Evolutionary conservation across 2,329 filamentous ascomycete species (phyloP), one percentile per base, ranked within the genome.

Genomic region (Fusarium kyushuense): DNA sequence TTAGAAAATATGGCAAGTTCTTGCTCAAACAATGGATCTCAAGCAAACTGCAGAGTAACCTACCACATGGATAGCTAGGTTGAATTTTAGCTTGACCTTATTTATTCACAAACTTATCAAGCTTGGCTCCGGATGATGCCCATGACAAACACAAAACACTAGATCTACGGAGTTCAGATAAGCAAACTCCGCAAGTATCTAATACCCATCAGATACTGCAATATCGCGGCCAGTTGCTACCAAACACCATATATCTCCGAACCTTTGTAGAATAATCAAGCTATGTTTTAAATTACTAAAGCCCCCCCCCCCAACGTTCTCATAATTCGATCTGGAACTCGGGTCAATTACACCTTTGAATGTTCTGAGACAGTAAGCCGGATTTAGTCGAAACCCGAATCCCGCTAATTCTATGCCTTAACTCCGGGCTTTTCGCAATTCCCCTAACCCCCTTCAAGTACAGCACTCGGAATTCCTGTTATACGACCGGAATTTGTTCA

Each of bases 401-500:
- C 21, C 61, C 61, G 61, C 3, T n/a, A 1, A 14, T 11, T n/a
- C 41, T 33, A 47, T 38, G 30, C 53, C 43, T 30, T 62, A 68
- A 70, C 45, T 57, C 63, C 69, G 57, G 25, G n/a, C 25, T 46
- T 7, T 40, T 63, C 12, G 14, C 30, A 23, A 57, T 59, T 46
- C 53, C 33, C 17, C 47, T n/a, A n/a, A 47, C n/a, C 27, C 21
- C 47, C 40, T 40, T 19, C 61, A 38, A 56, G 45, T 42, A 48
- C 46, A 33, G 48, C 21, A 48, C 48, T 56, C 48, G 42, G 52
- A 66, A 57, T 53, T 58, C 47, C 46, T 62, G 54, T 63, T 49
- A 52, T 29, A 30, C 54, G 58, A 64, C 49, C 71, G 72, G 71
- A 54, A 30, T 74, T 68, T 49, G 55, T 59, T 46, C 33, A 19